A percentile compares a stretch with the other conserved stretches of the same genome.
Conservation (phyloP, 2,329 filamentous ascomycete genomes). For the Sporothrix mexicana region DNA sequence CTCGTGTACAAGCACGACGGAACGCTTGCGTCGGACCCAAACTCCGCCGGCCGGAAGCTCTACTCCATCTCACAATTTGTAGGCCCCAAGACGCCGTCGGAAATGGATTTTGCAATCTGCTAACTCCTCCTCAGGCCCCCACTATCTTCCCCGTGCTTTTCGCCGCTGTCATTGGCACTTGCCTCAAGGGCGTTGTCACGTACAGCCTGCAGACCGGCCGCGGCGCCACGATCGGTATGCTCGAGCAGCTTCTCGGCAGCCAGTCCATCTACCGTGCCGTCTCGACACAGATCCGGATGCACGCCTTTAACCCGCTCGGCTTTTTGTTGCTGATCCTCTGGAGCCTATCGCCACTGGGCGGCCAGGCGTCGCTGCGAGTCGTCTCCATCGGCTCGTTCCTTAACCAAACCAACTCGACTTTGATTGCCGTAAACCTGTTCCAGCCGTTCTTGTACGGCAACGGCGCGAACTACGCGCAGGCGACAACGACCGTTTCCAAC, state of each 20-base stretch:
- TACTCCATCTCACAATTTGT: slow-evolving; percentile 30
- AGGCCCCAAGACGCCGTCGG: too few species aligned
- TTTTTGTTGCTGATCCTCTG: slow-evolving; percentile 41
- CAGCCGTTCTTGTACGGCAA: slow-evolving; percentile 21
- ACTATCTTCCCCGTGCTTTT: slow-evolving; percentile 45
- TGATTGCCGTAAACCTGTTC: slow-evolving; percentile 21
- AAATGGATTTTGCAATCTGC: too few species aligned
- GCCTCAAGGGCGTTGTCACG: slow-evolving; percentile 40
- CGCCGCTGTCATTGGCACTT: slow-evolving; percentile 41
- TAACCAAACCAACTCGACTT: not conserved
- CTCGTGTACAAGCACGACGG: slow-evolving; percentile 28
- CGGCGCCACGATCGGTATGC: slow-evolving; percentile 39
- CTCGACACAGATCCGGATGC: slow-evolving; percentile 41
- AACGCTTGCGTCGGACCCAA: not conserved
- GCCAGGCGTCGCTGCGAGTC: slow-evolving; percentile 42
- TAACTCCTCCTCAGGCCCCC: slow-evolving; percentile 22
- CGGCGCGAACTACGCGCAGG: not conserved
- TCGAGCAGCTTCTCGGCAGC: slow-evolving; percentile 44
- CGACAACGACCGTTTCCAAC: slow-evolving; percentile 7
- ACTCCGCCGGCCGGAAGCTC: slow-evolving; percentile 15
- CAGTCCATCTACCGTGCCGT: slow-evolving; percentile 42
- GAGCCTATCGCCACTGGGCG: slow-evolving; percentile 44
- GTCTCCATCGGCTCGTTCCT: slow-evolving; percentile 42
- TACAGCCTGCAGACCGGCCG: slow-evolving; percentile 41
- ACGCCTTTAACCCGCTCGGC: slow-evolving; percentile 41